Base-by-base conservation (phyloP, 2,329 filamentous ascomycete species). In the Penicillium italicum region DNA sequence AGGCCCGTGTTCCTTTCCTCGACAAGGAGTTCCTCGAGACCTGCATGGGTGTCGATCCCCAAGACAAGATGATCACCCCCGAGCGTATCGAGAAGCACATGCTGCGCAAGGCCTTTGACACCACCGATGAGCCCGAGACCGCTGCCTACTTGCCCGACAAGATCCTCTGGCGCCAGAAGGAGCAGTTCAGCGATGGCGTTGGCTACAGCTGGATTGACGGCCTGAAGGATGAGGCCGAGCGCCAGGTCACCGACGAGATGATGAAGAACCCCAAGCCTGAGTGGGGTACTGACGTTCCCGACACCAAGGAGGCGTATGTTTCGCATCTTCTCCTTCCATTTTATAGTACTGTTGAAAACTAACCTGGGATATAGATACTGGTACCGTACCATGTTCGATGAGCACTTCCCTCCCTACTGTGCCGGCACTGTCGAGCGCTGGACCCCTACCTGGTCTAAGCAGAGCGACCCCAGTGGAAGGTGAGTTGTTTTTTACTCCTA, bases 141-240 rank as follows among this genome's bases (percentile, higher is more conserved):
- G 78, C 89, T 65, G 86, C 94, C 10, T 99, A 97, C 79, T 85
- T 99, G n/a, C 94, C 95, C 8, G 87, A 96, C 18, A 86, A 92
- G 74, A 99, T 99, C 66, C 86, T 99, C 54, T 99, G 91, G 89
- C 85, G 95, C 72, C 95, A 99, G 78, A 99, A 99, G 85, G 94
- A 99, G 80, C 94, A 99, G 79, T 99, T 99, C 81, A 95, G 89
- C 56, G 95, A 99, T 69, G 95, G 94, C 73, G 94, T 99, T 55
- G 94, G 94, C 55, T 99, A 99, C 79, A 92, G 94, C 61, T 99
- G 94, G 94, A 99, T 99, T 72, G 94, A 99, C 71, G 89, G 87
- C 7, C 85, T 99, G 68, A 97, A 97, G 83, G 94, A 97, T 77
- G 90, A 88, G 69, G 94, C 94, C 33, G 91, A 95, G 77, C 75